Evolutionary conservation across 495 filamentous ascomycete genomes (phyloP).

Genomic region (Glonium stellatum): DNA sequence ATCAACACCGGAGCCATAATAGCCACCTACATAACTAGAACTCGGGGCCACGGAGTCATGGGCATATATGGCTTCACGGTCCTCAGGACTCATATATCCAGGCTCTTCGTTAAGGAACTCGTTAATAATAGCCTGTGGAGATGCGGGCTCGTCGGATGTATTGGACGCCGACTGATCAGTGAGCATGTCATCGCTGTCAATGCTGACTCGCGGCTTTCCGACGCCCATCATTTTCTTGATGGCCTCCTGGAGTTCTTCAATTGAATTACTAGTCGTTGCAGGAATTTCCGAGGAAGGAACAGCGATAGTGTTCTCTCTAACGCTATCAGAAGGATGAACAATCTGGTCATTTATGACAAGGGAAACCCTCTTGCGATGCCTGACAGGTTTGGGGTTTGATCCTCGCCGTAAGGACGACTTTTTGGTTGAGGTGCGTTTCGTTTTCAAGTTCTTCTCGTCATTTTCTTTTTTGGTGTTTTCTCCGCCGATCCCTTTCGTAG

Average conservation of each 20-base stretch:
- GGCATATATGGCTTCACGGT: constrained; percentile 1
- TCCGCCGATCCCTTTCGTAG: too few relatives aligned
- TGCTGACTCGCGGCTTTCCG: too few relatives aligned
- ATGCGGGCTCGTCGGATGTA: neutral
- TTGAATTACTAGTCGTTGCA: constrained; percentile 7
- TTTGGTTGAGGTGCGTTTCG: constrained; percentile 12
- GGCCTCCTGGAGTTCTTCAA: too few relatives aligned
- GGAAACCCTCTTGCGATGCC: constrained; percentile 22
- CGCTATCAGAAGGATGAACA: constrained; percentile 19
- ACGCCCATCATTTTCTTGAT: too few relatives aligned
- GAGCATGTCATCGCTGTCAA: too few relatives aligned
- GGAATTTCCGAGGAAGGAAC: constrained; percentile 12
- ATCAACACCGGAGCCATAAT: constrained; percentile 21
- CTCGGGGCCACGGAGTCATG: neutral
- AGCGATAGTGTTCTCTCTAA: neutral
- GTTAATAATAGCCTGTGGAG: constrained; percentile 6
- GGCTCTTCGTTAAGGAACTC: constrained; percentile 3
- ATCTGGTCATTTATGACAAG: constrained; percentile 29
- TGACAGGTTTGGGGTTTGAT: neutral
- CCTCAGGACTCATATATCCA: constrained; percentile 13
- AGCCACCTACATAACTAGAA: constrained; percentile 23
- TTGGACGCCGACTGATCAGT: neutral
- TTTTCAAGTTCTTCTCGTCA: constrained; percentile 5
- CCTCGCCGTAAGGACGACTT: constrained; percentile 24
- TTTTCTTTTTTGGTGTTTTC: neutral